Evolutionary conservation across 345 rosid species (phyloP).

Genomic region (Brassica juncea): DNA sequence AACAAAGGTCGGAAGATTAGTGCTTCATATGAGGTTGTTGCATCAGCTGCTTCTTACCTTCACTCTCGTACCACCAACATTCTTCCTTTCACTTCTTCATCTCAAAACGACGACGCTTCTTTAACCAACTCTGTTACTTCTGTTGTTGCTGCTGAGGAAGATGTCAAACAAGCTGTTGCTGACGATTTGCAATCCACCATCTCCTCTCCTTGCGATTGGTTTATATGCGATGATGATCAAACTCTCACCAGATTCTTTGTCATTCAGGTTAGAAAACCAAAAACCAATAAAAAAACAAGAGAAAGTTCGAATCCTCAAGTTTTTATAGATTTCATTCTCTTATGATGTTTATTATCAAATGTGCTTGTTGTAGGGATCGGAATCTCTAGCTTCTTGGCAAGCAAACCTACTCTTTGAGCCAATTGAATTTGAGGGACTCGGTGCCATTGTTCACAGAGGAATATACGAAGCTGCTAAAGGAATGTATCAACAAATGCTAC

Average conservation of each 20-base stretch:
- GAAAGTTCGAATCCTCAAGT: not conserved
- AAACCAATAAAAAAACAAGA: too few relatives aligned
- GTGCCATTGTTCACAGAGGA: slow-evolving; percentile 79
- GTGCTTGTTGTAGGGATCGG: slow-evolving; percentile 64
- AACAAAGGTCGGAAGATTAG: slow-evolving; percentile 44
- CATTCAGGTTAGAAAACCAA: slow-evolving; percentile 62
- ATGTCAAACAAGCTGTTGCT: slow-evolving; percentile 97
- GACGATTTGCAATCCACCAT: slow-evolving; percentile 71
- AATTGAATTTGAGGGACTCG: slow-evolving; percentile 42
- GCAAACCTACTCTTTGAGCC: slow-evolving; percentile 91
- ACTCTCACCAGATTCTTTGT: slow-evolving; percentile 74
- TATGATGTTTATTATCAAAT: not conserved
- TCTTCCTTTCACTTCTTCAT: slow-evolving; percentile 50
- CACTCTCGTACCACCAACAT: slow-evolving; percentile 64
- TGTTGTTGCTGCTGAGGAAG: slow-evolving; percentile 95
- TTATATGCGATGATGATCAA: slow-evolving; percentile 84
- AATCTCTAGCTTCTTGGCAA: slow-evolving; percentile 86
- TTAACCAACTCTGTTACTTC: slow-evolving; percentile 82
- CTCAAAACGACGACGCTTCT: slow-evolving; percentile 36
- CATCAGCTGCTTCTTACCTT: slow-evolving; percentile 81
- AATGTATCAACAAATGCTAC: slow-evolving; percentile 81
- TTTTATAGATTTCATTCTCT: not conserved
- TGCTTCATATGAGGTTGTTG: slow-evolving; percentile 72
- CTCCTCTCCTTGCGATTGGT: slow-evolving; percentile 94
- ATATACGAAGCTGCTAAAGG: slow-evolving; percentile 95